These are phyloP conservation scores for Penicillium nucicola DNA, from an alignment of 495 filamentous ascomycete genomes.

Conservation along the genomic window DNA sequence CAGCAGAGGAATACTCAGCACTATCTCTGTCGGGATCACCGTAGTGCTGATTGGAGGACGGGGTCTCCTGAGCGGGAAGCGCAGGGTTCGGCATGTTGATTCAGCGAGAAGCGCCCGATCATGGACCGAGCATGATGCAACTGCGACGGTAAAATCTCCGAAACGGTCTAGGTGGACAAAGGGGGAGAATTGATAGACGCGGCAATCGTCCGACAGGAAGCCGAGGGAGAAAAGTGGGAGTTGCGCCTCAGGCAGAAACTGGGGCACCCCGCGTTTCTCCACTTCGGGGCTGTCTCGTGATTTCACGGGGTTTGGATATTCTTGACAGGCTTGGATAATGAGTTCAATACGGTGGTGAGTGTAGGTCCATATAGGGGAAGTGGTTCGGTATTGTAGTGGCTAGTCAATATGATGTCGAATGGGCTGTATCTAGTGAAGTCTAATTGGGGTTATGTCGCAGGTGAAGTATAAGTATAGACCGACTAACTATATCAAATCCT, in stretches of 20 bases:
- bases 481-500: too few relatives aligned
- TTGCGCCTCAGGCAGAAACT: constrained; percentile 25
- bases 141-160: constrained; percentile 8
- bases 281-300: constrained; percentile 3
- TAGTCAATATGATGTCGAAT: too few relatives aligned
- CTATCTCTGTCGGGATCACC: constrained; percentile 32
- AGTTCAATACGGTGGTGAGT: too few relatives aligned
- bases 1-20: constrained; percentile 37
- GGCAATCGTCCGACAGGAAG: constrained; percentile 17
- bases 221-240: constrained; percentile 12
- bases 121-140: constrained; percentile 23
- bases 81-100: constrained; percentile 42
- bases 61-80: constrained; percentile 20
- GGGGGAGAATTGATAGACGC: constrained; percentile 1
- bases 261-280: constrained; percentile 26
- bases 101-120: constrained; percentile 34
- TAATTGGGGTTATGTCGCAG: too few relatives aligned
- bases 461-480: too few relatives aligned
- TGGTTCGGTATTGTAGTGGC: too few relatives aligned
- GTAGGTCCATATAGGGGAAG: too few relatives aligned
- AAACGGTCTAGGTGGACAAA: constrained; percentile 1
- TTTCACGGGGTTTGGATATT: too few relatives aligned
- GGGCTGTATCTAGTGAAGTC: too few relatives aligned
- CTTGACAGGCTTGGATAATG: too few relatives aligned
- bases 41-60: constrained; percentile 21